phyloP scores from a whole-genome alignment of 75 land plant genomes.

The Cupressus sempervirens region DNA sequence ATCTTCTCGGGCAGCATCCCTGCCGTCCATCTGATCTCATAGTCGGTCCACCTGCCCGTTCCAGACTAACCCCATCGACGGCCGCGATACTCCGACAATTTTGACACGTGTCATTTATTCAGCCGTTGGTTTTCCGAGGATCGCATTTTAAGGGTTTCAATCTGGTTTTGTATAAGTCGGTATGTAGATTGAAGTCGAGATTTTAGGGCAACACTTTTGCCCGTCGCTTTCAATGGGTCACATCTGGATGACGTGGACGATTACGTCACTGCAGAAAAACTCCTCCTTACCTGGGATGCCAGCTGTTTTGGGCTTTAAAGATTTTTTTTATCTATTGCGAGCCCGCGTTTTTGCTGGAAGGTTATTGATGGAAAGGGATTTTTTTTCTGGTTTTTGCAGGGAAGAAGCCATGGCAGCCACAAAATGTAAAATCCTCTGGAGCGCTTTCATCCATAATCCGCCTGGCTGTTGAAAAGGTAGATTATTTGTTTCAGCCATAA shows the following conservation, averaged over 20 bases:
- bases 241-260: background rate
- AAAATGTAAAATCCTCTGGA: too few relatives aligned
- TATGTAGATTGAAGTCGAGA: background rate
- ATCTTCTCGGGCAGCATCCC: background rate
- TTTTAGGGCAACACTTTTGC: background rate
- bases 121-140: background rate
- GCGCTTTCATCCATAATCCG: background rate
- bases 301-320: background rate
- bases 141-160: background rate
- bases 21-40: background rate
- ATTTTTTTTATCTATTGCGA: background rate
- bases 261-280: background rate
- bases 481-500: too few relatives aligned
- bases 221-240: background rate
- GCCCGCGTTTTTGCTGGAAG: background rate
- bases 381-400: background rate
- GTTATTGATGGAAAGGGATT: too few relatives aligned
- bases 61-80: slow-evolving; percentile 9
- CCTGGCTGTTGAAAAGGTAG: too few relatives aligned
- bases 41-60: slow-evolving; percentile 11
- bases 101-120: background rate
- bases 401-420: background rate
- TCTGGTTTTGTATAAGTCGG: background rate
- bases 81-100: background rate
- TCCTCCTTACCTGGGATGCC: background rate